These are phyloP conservation scores for Thalia dealbata DNA, from an alignment of 176 grass and related monocot species.

Conservation along the genomic window DNA sequence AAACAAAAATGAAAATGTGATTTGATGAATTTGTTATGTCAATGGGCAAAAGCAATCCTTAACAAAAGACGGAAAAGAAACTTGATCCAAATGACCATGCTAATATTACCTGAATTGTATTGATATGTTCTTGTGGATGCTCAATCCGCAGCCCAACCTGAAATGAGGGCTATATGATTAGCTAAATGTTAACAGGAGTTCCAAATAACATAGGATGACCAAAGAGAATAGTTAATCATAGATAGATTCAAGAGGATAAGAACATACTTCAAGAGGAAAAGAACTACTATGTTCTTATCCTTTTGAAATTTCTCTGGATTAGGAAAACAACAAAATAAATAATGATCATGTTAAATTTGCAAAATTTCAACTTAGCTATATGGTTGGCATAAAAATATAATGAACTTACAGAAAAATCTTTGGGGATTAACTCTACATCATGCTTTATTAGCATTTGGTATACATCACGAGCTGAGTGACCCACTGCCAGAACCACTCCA, in stretches of 20 bases:
- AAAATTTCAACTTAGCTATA: neutral
- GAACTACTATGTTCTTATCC: neutral
- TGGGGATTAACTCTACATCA: slow-evolving; percentile 58
- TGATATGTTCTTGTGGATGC: slow-evolving; percentile 90
- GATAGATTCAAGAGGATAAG: neutral
- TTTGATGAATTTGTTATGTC: neutral
- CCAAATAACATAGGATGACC: neutral
- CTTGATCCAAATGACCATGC: slow-evolving; percentile 10
- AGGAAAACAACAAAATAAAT: neutral
- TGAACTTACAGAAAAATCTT: slow-evolving; percentile 81
- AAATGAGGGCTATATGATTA: slow-evolving; percentile 12
- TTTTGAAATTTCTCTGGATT: neutral
- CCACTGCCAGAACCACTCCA: slow-evolving; percentile 83
- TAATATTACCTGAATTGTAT: slow-evolving; percentile 75
- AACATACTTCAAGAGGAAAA: neutral
- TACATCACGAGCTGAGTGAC: slow-evolving; percentile 85
- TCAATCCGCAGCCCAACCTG: slow-evolving; percentile 94
- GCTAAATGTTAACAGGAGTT: neutral
- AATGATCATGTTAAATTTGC: neutral
- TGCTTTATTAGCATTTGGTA: slow-evolving; percentile 72
- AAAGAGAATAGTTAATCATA: neutral
- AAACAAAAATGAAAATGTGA: neutral
- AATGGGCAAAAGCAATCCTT: neutral
- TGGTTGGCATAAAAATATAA: slow-evolving; percentile 16
- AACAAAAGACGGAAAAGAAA: slow-evolving; percentile 8